Evolutionary conservation across 2,329 filamentous ascomycete species (phyloP).

Genomic region (Cladosporium sp.): DNA sequence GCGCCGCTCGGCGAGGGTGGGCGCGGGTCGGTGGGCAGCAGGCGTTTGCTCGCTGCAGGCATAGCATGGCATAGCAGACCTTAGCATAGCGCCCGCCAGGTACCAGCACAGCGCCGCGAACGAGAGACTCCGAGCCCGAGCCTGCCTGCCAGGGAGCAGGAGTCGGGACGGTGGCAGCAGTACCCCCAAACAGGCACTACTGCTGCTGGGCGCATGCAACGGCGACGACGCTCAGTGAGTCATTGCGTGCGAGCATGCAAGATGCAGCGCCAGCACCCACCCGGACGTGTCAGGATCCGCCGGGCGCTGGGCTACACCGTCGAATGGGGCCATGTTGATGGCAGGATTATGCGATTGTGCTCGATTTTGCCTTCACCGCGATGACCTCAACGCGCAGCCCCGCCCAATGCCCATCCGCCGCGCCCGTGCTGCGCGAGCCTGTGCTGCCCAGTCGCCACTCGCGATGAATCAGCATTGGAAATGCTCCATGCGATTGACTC

Average conservation of each 20-base stretch:
- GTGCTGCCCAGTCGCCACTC: background rate
- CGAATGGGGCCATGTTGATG: background rate
- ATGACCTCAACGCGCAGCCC: slow-evolving; percentile 6
- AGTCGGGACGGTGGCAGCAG: background rate
- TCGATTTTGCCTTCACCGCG: background rate
- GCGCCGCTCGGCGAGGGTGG: too few species aligned
- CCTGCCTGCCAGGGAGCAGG: too few species aligned
- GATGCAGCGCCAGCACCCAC: background rate
- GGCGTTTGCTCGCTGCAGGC: too few species aligned
- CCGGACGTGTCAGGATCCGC: slow-evolving; percentile 2
- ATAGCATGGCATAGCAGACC: too few species aligned
- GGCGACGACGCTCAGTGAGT: too few species aligned
- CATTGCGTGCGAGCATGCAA: background rate
- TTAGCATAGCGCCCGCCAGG: too few species aligned
- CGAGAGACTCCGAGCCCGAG: too few species aligned
- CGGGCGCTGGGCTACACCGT: background rate
- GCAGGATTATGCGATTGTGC: background rate
- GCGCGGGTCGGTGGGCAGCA: too few species aligned
- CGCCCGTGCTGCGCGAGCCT: background rate
- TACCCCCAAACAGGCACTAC: too few species aligned
- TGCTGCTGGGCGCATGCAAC: too few species aligned
- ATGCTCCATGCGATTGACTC: background rate
- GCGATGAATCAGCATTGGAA: slow-evolving; percentile 9
- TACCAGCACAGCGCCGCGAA: too few species aligned
- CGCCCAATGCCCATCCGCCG: background rate